Evolutionary conservation across 306 rosid species (phyloP).

Genomic region (Sesbania bispinosa): DNA sequence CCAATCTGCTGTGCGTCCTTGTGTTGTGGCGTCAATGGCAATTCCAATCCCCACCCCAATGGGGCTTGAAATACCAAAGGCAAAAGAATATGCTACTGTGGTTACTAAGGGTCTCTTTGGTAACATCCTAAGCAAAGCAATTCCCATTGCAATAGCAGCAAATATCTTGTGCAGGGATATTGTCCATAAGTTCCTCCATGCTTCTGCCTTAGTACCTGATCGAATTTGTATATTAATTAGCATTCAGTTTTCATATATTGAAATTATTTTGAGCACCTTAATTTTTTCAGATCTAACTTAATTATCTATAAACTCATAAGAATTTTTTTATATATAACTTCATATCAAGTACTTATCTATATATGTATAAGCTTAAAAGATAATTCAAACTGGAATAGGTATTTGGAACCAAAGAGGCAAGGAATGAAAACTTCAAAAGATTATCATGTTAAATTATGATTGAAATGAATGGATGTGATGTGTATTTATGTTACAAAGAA

Average conservation of each 20-base stretch:
- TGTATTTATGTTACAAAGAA: no score
- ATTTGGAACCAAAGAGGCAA: no score
- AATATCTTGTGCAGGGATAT: conserved; percentile 77
- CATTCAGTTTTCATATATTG: neutral
- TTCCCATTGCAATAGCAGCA: conserved; percentile 85
- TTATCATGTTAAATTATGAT: no score
- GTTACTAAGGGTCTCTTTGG: conserved; percentile 61
- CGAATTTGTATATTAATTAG: neutral
- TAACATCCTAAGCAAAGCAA: conserved; percentile 63
- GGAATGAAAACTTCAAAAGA: no score
- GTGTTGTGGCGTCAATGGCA: conserved; percentile 65
- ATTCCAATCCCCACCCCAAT: conserved; percentile 78
- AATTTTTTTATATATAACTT: no score
- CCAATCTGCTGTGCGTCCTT: conserved; percentile 70
- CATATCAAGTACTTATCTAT: no score
- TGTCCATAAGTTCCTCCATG: conserved; percentile 86
- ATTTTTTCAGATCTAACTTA: no score
- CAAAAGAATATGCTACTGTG: conserved; percentile 52
- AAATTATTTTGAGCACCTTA: no score
- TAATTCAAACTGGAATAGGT: no score
- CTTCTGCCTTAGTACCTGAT: conserved; percentile 54
- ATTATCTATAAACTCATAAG: no score
- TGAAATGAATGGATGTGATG: no score
- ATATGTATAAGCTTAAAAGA: no score
- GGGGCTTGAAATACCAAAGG: conserved; percentile 73